Evolutionary conservation across 805 yeast species (phyloP), one percentile per base, ranked within the genome.

Genomic region (Metahyphopichia silvanorum): DNA sequence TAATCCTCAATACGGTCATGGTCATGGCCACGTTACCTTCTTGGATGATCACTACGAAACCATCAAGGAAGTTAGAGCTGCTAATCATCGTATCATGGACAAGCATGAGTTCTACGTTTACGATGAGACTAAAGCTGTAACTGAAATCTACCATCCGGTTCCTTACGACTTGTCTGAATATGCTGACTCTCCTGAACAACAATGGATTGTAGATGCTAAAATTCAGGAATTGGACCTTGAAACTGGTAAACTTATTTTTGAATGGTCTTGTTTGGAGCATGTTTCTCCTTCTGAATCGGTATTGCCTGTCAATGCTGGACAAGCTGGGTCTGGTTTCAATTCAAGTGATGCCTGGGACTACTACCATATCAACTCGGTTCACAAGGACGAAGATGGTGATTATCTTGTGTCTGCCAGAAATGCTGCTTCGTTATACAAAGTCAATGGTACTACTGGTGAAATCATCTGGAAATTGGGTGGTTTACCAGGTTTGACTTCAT

Each of bases 291-390:
- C 35, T 10, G 60, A 54, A 27, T 56, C 66, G 1, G 51, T 49
- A n/a, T 35, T 61, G 6, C 51, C 57, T 2, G 29, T 58, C 12
- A 47, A 46, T n/a, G 43, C 49, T 16, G 63, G 57, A 4, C 48
- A 44, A n/a, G 63, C 61, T 8, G 66, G 66, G 12, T 38, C 47
- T n/a, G 66, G 65, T 2, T 47, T 33, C 31, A 52, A 52, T 24
- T 53, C 60, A 6, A 43, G 53, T 33, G 54, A 47, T 38, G 66
- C 69, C 7, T 63, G 66, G 65, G 67, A 61, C 39, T 61, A 56
- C 33, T 60, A 60, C 51, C 67, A 63, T 38, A 56, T 61, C 35
- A 63, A 63, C 33, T 60, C 67, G 2, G 61, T 60, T 21, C 67
- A 60, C 34, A 63, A 61, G 35, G 62, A 60, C 38, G 50, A 39